Conservation (phyloP, 2,329 filamentous ascomycete species). For the Nothomitra cinnamomea region DNA sequence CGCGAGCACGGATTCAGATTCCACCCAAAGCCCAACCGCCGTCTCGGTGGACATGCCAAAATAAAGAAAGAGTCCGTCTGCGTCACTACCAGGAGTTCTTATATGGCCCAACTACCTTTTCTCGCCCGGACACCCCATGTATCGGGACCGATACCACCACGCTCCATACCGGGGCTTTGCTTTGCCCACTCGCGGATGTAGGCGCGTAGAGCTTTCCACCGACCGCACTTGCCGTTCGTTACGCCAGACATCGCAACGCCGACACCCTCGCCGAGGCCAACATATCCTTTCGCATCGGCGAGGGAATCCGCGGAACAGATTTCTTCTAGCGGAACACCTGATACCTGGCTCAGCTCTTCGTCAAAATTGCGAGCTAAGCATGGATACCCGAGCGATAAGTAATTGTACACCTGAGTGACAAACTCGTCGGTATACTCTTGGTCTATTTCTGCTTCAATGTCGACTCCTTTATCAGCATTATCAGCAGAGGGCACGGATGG, state of each 20-base stretch:
- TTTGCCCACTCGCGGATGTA: constrained; percentile 85
- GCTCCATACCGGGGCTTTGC: constrained; percentile 58
- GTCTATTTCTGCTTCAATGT: constrained; percentile 27
- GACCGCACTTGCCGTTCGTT: constrained; percentile 37
- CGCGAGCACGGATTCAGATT: neutral
- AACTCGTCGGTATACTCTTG: constrained; percentile 68
- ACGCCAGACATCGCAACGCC: constrained; percentile 30
- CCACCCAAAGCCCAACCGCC: neutral
- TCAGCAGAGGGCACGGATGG: constrained; percentile 14
- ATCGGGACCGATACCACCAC: constrained; percentile 34
- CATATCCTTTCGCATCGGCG: constrained; percentile 54
- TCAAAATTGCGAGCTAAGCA: constrained; percentile 71
- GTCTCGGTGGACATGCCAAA: neutral
- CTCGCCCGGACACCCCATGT: constrained; percentile 53
- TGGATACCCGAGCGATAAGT: constrained; percentile 82
- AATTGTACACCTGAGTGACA: constrained; percentile 93
- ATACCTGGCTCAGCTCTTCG: constrained; percentile 69
- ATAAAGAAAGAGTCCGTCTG: neutral
- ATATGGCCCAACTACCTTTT: constrained; percentile 59
- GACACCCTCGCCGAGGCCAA: constrained; percentile 29
- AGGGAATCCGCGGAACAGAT: constrained; percentile 54
- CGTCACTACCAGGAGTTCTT: neutral
- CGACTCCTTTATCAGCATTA: constrained; percentile 18
- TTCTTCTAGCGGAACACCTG: constrained; percentile 48
- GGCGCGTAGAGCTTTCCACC: constrained; percentile 68